These are phyloP conservation scores for Phytophthora nicotianae DNA, from an alignment of 352 stramenopile genomes.

Conservation along the genomic window DNA sequence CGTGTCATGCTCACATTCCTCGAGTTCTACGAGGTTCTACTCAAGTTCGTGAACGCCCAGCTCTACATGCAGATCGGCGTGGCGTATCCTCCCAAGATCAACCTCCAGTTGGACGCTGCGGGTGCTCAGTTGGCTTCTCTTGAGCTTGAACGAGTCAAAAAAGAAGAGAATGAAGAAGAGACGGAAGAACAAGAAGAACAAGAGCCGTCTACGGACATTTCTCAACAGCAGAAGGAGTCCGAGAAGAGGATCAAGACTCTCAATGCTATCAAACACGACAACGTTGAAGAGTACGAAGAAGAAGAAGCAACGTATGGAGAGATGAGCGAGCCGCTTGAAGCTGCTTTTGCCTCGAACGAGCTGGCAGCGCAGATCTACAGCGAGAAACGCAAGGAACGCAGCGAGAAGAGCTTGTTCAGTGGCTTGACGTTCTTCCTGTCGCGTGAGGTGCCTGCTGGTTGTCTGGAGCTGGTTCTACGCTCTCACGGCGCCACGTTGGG, in stretches of 20 bases:
- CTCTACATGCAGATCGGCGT: slow-evolving; percentile 96
- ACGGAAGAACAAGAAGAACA: slow-evolving; percentile 36
- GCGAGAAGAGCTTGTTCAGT: slow-evolving; percentile 80
- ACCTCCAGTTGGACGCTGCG: slow-evolving; percentile 80
- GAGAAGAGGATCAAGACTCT: slow-evolving; percentile 88
- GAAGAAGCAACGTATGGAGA: slow-evolving; percentile 79
- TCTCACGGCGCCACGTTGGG: slow-evolving; percentile 95
- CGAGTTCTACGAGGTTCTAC: slow-evolving; percentile 99
- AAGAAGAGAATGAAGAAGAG: slow-evolving; percentile 39
- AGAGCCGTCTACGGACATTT: slow-evolving; percentile 50
- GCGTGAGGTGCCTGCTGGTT: slow-evolving; percentile 94
- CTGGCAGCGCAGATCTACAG: slow-evolving; percentile 80
- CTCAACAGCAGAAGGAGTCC: slow-evolving; percentile 87
- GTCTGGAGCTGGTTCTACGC: slow-evolving; percentile 96
- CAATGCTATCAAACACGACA: slow-evolving; percentile 38
- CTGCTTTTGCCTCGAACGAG: slow-evolving; percentile 82
- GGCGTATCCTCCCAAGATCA: slow-evolving; percentile 94
- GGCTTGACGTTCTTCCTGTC: slow-evolving; percentile 92
- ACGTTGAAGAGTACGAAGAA: slow-evolving; percentile 74
- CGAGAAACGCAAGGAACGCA: slow-evolving; percentile 82
- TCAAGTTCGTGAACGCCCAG: slow-evolving; percentile 99
- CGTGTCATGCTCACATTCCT: slow-evolving; percentile 99
- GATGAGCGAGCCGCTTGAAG: slow-evolving; percentile 92
- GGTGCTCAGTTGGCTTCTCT: slow-evolving; percentile 73
- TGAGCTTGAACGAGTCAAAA: slow-evolving; percentile 64